Percentiles rank a stretch among this genome's conserved stretches.
Conservation (phyloP, 192 early-diverging fungal species). For the Paraglomus brasilianum region DNA sequence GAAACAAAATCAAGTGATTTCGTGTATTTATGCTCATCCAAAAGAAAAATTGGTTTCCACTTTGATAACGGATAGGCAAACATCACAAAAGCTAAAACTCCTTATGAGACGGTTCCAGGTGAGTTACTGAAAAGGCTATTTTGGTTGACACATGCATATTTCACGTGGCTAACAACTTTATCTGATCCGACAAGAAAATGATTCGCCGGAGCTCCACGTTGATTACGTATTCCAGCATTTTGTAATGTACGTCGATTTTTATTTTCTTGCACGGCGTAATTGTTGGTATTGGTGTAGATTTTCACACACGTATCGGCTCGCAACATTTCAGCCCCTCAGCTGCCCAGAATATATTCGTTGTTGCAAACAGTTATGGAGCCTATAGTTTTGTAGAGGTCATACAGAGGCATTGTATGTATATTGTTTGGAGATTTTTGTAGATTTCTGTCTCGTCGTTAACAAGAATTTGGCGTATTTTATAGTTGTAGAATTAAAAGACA, state of each 20-base stretch:
- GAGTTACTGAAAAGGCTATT: background rate
- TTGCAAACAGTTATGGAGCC: constrained; percentile 30
- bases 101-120: constrained; percentile 20
- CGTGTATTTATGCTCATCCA: background rate
- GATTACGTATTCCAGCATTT: constrained; percentile 25
- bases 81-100: constrained; percentile 1
- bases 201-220: constrained; percentile 16
- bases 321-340: constrained; percentile 5
- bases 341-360: constrained; percentile 24
- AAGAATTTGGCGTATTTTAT: background rate
- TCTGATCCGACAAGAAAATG: constrained; percentile 1
- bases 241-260: constrained; percentile 15
- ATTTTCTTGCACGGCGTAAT: background rate
- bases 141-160: background rate
- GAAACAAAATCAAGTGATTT: background rate
- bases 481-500: constrained; percentile 15
- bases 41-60: background rate
- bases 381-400: constrained; percentile 24
- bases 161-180: background rate
- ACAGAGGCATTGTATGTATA: constrained; percentile 11
- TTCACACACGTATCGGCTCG: background rate
- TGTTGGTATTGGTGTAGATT: background rate
- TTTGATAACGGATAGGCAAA: background rate
- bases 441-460: background rate
- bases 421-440: background rate